These are phyloP conservation scores for Oxytropis ochrocephala DNA, from an alignment of 306 rosid species.

Conservation along the genomic window DNA sequence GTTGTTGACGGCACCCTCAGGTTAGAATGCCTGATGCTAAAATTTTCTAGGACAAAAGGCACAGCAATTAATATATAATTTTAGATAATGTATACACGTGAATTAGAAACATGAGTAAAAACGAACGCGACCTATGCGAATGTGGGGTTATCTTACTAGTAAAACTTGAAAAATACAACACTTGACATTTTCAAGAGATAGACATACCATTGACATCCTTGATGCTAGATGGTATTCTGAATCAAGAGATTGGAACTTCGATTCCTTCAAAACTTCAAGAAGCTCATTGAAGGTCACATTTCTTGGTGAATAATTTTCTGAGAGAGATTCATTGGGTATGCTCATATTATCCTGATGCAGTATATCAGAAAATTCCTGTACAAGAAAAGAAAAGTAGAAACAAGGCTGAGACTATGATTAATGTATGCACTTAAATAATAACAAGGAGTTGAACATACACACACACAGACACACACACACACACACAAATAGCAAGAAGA, in stretches of 20 bases:
- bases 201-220: conserved; percentile 59
- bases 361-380: conserved; percentile 46
- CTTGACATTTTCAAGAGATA: conserved; percentile 10
- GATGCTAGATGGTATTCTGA: conserved; percentile 59
- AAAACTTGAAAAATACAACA: conserved; percentile 9
- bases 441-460: conserved; percentile 10
- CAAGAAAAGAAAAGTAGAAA: not conserved
- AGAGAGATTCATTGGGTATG: conserved; percentile 33
- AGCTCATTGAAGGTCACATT: conserved; percentile 35
- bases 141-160: not conserved
- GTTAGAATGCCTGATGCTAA: too few relatives aligned
- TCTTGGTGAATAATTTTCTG: conserved; percentile 43
- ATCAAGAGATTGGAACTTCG: conserved; percentile 55
- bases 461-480: conserved; percentile 23
- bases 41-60: too few relatives aligned
- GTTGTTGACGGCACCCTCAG: too few relatives aligned
- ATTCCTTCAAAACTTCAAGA: conserved; percentile 52
- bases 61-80: too few relatives aligned
- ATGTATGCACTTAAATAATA: not conserved
- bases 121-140: too few relatives aligned
- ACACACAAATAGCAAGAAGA: conserved; percentile 9
- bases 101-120: too few relatives aligned
- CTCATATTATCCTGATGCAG: conserved; percentile 31
- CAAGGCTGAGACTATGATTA: not conserved
- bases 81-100: too few relatives aligned